Base-by-base conservation (phyloP, 768 basidiomycete species). In the Gautieria morchelliformis region DNA sequence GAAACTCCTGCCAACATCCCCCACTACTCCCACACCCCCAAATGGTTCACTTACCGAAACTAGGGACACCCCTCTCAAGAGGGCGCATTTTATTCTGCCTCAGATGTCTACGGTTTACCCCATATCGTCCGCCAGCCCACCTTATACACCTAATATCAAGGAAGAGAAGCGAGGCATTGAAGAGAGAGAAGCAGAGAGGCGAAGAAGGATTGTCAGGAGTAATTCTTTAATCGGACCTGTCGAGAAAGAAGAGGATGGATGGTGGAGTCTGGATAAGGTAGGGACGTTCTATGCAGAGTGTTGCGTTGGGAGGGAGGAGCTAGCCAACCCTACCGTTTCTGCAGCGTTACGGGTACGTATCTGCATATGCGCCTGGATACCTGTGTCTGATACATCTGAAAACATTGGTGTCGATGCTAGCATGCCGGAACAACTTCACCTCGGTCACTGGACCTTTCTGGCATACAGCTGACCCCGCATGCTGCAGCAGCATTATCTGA, bases 41-140 rank as follows among this genome's bases (percentile, higher is more conserved):
- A 27, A 65, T n/a, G 56, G 62, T n/a, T 58, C 61, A 24, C 58
- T 59, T 14, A 63, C 56, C 35, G 70, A 69, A 51, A 80, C 81
- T 64, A 74, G 80, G 47, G 68, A 71, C 37, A 81, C 77, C 64
- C 81, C 89, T 11, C 76, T 95, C 61, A 92, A 89, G 66, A 74
- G 89, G 51, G 96, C 94, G 0, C 89, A 95, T 64, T 97, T 97
- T 67, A 89, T 95, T 62, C 74, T 96, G 12, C 90, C 90, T 0
- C 80, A 88, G 63, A 80, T 96, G 63, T 84, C 82, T 33, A 89
- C 88, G 22, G 83, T 93, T 33, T 97, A 98, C 68, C 93, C 93
- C 0, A 94, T 97, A 67, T 88, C 87, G 27, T 82, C 85, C 1
- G 63, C 84, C 15, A 87, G 87, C 52, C 89, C 95, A 7, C 94